These are phyloP conservation scores for Niebla homalea DNA, from an alignment of 495 filamentous ascomycete genomes.

Conservation along the genomic window DNA sequence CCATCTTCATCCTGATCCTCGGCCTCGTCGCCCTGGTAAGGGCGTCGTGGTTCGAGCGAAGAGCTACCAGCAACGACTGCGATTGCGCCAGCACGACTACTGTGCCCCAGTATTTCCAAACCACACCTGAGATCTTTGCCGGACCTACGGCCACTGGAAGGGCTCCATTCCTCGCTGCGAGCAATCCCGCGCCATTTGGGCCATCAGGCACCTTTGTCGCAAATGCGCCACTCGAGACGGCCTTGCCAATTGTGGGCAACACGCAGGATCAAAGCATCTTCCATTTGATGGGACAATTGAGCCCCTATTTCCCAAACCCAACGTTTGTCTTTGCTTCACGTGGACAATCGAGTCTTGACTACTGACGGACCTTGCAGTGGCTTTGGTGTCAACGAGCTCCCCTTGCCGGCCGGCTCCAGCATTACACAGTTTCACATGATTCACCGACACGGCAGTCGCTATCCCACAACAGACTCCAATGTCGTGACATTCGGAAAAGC, in stretches of 20 bases:
- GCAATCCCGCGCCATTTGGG: constrained; percentile 37
- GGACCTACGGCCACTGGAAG: constrained; percentile 44
- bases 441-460: constrained; percentile 32
- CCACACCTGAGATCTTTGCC: constrained; percentile 26
- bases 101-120: constrained; percentile 45
- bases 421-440: constrained; percentile 41
- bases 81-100: constrained; percentile 5
- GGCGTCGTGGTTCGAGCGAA: constrained; percentile 10
- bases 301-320: constrained; percentile 19
- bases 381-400: constrained; percentile 43
- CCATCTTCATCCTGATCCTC: constrained; percentile 3
- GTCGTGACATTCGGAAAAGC: constrained; percentile 22
- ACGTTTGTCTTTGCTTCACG: neutral
- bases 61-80: constrained; percentile 3
- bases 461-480: constrained; percentile 23
- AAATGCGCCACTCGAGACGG: constrained; percentile 44
- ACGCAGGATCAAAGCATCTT: constrained; percentile 38
- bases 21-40: neutral
- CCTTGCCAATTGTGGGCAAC: constrained; percentile 38
- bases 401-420: constrained; percentile 39
- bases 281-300: constrained; percentile 37
- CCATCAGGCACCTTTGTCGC: constrained; percentile 36
- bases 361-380: constrained; percentile 18
- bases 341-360: too few relatives aligned
- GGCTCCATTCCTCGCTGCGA: constrained; percentile 43